Conservation (phyloP, 352 stramenopile species). For the Lagenidium giganteum region DNA sequence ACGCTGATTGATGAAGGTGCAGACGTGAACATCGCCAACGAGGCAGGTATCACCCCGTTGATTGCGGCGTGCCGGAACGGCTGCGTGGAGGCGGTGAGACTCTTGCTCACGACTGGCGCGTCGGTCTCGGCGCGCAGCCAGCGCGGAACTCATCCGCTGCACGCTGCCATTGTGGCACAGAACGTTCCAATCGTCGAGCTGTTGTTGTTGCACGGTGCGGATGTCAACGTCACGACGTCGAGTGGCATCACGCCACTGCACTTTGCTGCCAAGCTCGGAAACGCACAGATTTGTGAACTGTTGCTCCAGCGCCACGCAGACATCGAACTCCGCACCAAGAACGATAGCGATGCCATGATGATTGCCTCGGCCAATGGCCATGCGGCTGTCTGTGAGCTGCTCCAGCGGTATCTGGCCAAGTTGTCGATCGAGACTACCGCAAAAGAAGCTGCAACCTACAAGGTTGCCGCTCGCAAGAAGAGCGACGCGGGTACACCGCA, state of each 20-base stretch:
- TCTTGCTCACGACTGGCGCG: constrained; percentile 42
- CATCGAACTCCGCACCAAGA: constrained; percentile 63
- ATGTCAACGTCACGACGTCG: constrained; percentile 63
- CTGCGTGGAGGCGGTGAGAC: constrained; percentile 43
- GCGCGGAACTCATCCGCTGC: constrained; percentile 53
- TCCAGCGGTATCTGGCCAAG: no score
- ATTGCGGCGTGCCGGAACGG: constrained; percentile 68
- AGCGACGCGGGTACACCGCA: no score
- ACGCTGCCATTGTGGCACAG: constrained; percentile 63
- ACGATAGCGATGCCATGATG: constrained; percentile 72
- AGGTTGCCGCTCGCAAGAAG: no score
- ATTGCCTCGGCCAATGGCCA: constrained; percentile 68
- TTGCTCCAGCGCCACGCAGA: constrained; percentile 63
- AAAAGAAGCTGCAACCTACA: no score
- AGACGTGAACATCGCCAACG: constrained; percentile 53
- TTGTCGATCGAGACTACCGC: no score
- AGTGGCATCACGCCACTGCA: constrained; percentile 76
- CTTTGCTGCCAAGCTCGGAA: constrained; percentile 66
- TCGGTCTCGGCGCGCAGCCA: constrained; percentile 37
- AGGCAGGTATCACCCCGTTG: constrained; percentile 60
- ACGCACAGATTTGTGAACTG: constrained; percentile 50
- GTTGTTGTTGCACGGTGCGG: constrained; percentile 48
- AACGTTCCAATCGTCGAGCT: constrained; percentile 63
- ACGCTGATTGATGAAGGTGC: constrained; percentile 64
- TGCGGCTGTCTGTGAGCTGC: constrained; percentile 53